A percentile compares a stretch with the other conserved stretches of the same genome.
phyloP scores from a whole-genome alignment of 148 eudicot species.

The Rhododendron griersonianum region DNA sequence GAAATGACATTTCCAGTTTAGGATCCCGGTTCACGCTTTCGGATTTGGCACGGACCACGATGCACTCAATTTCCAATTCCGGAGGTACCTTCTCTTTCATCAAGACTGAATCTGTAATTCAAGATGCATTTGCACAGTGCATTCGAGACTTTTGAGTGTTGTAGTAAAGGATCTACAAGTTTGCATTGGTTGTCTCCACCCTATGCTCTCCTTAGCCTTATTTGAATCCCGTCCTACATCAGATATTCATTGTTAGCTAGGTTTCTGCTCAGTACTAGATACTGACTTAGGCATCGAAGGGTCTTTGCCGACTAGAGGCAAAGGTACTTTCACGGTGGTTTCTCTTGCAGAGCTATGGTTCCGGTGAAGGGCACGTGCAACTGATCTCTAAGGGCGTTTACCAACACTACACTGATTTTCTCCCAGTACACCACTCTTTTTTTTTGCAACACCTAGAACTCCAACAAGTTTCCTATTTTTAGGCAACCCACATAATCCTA shows the following conservation, averaged over 20 bases:
- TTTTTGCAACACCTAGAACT: background rate
- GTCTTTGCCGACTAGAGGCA: background rate
- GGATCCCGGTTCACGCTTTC: constrained; percentile 72
- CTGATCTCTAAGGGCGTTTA: background rate
- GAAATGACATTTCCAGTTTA: constrained; percentile 31
- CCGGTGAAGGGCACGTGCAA: background rate
- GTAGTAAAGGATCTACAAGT: constrained; percentile 63
- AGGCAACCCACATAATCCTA: background rate
- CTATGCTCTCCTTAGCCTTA: constrained; percentile 30
- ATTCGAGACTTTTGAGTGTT: constrained; percentile 77
- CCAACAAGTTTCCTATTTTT: background rate
- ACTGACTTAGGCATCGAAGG: background rate
- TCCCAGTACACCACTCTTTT: background rate
- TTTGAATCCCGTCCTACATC: background rate
- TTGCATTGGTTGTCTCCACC: constrained; percentile 42
- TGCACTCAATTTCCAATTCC: constrained; percentile 77
- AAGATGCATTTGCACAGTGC: constrained; percentile 91
- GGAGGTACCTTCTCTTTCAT: constrained; percentile 90
- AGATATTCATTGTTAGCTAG: background rate
- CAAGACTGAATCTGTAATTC: constrained; percentile 68
- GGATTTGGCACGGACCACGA: constrained; percentile 78
- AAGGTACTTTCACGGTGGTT: background rate
- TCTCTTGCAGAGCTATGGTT: background rate
- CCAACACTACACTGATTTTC: background rate
- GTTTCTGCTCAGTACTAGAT: background rate